Evolutionary conservation across 768 basidiomycete genomes (phyloP), one percentile per base, ranked within the genome.

Genomic region (Serpula lacrymans): DNA sequence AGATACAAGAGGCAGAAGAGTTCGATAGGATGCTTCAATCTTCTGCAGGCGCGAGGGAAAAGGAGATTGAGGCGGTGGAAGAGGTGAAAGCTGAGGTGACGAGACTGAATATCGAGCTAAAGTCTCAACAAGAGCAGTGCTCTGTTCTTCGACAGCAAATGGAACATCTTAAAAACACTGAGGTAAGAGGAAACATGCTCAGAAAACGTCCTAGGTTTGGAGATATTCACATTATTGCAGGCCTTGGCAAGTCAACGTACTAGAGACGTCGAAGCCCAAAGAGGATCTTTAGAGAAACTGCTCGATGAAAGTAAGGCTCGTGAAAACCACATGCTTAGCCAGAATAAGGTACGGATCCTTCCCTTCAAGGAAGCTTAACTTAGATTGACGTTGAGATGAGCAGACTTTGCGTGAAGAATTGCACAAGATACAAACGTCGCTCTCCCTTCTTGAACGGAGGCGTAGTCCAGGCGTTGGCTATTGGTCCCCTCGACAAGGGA

Each of bases 391-490:
- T 13, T 25, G 30, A 22, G 24, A 7, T n/a, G 39, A 27, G 31
- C 55, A 95, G 89, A 89, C 80, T 0, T 69, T 98, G 13, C 84
- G 94, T 7, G 96, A 98, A 38, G 95, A 99, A 57, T 64, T 99
- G 33, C 84, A 92, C 29, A 98, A 98, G 60, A 84, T 99, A 2
- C 96, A 98, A 61, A 88, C 86, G 1, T 95, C 93, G 14, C 88
- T 88, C 29, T 84, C 91, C 1, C 60, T 97, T 21, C 71, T 97
- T 20, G 95, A 98, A 54, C 77, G 82, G 34, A 90, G 94, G 52
- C 80, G 95, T 20, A 90, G 89, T 58, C 92, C 95, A 1, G 94
- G 95, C 16, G 85, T 93, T 6, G 92, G 95, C 14, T 97, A 94
- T 62, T 97, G 93, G 93, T 71, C 76, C 1, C 69, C 75, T 18